Evolutionary conservation across 768 basidiomycete species (phyloP), one percentile per base, ranked within the genome.

Genomic region (Podaxis carcinomalis): DNA sequence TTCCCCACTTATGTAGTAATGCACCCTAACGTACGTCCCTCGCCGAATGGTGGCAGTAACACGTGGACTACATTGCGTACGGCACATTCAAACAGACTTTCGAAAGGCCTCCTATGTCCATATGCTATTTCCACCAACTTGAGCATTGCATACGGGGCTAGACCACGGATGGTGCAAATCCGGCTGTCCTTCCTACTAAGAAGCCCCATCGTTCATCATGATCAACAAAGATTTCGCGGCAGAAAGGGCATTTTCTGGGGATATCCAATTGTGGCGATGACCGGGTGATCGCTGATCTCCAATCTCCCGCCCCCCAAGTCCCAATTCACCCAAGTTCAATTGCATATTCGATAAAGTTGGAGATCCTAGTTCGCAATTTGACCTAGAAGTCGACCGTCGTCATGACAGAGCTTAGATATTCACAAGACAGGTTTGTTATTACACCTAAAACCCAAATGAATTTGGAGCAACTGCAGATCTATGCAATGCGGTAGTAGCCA

Each of bases 401-500:
- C 23, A 49, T 49, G 9, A 21, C 47, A 25, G 11, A 23, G 23
- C 21, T 49, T 23, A 49, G 3, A 49, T 49, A 49, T 23, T 21
- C 47, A 21, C 47, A 9, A 49, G 9, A 23, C 19, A 49, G 11
- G 19, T 49, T 49, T 49, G 44, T 32, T 56, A 36, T 19, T n/a
- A 32, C 52, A 56, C 55, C 55, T 40, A 56, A 56, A 46, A 28
- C 55, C 55, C 40, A 56, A 56, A 55, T 16, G 44, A 35, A 47
- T 47, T 35, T 56, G 42, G 21, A 28, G 39, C 40, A 56, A 21
- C 25, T 19, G 27, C 14, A 50, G 11, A 32, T 51, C 57, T 51
- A 59, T 51, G 57, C 49, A 28, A 51, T 51, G 27, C 23, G 50
- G 23, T 25, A 25, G 16, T 59, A 39, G 19, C 36, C 13, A 59